phyloP scores from a whole-genome alignment of 2,329 filamentous ascomycete genomes.

The Ophiostoma sp. region DNA sequence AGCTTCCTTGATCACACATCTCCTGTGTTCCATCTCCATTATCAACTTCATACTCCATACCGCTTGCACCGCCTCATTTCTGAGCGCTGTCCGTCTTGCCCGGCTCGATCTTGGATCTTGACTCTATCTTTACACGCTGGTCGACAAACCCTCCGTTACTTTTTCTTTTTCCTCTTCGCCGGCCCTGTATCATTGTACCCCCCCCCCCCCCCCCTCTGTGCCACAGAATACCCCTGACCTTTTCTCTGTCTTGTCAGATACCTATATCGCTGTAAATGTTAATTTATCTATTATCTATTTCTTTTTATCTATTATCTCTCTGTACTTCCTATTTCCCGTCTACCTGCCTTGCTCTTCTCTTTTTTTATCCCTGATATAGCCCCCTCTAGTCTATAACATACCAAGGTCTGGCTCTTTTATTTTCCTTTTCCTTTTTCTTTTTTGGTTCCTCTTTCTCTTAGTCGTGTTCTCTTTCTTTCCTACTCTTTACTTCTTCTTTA shows the following conservation, averaged over 20 bases:
- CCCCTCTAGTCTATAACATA: slow-evolving; percentile 42
- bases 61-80: slow-evolving; percentile 2
- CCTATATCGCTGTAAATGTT: not conserved
- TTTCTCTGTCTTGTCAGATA: not conserved
- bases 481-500: not conserved
- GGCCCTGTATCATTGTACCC: not conserved
- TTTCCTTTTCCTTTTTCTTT: slow-evolving; percentile 23
- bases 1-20: not conserved
- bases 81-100: not conserved
- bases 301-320: slow-evolving; percentile 27
- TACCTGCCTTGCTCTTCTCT: not conserved
- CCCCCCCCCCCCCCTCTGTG: not conserved
- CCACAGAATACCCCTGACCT: slow-evolving; percentile 4
- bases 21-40: slow-evolving; percentile 5
- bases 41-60: not conserved
- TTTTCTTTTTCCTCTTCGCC: not conserved
- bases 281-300: slow-evolving; percentile 36
- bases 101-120: not conserved
- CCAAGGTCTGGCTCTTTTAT: slow-evolving; percentile 52
- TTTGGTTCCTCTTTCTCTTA: slow-evolving; percentile 31
- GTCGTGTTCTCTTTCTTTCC: not conserved
- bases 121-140: not conserved
- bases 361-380: slow-evolving; percentile 23
- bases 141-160: not conserved
- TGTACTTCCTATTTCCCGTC: not conserved